Conservation (phyloP, 2,329 filamentous ascomycete species). For the Pezicula carpinea region DNA sequence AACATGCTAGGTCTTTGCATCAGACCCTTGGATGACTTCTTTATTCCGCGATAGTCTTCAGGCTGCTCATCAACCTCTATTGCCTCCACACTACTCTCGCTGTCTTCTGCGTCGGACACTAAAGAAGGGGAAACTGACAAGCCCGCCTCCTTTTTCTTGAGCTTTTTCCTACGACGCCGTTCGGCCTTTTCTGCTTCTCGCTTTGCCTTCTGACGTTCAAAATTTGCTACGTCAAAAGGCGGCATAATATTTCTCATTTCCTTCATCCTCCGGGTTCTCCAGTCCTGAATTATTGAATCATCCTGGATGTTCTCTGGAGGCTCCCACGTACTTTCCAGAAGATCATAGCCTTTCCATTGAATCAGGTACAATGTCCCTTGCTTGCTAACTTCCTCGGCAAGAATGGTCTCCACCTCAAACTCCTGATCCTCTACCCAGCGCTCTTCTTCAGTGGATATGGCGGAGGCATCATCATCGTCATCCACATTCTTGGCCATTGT, state of each 20-base stretch:
- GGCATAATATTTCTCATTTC: conserved; percentile 13
- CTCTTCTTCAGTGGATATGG: conserved; percentile 42
- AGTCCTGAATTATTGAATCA: conserved; percentile 31
- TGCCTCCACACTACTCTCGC: conserved; percentile 25
- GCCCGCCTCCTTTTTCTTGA: conserved; percentile 14
- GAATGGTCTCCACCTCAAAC: conserved; percentile 39
- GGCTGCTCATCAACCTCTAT: conserved; percentile 8
- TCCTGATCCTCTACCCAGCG: conserved; percentile 23
- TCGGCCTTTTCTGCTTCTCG: conserved; percentile 11
- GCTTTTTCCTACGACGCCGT: conserved; percentile 14
- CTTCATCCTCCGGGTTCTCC: conserved; percentile 21
- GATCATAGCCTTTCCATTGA: conserved; percentile 57
- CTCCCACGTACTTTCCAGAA: conserved; percentile 53
- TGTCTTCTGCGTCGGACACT: conserved; percentile 13
- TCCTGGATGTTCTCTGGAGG: conserved; percentile 36
- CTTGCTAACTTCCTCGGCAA: conserved; percentile 37
- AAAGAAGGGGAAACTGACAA: conserved; percentile 6
- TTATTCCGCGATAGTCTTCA: background rate
- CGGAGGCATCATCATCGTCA: conserved; percentile 47
- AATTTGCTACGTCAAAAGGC: conserved; percentile 18
- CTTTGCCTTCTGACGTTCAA: conserved; percentile 8
- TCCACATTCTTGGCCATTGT: conserved; percentile 3
- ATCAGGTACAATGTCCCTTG: conserved; percentile 50
- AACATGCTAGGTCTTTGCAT: background rate
- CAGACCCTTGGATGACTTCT: background rate